A percentile compares a stretch with the other conserved stretches of the same genome.
Evolutionary conservation across 164 flowering plant species (phyloP).

Genomic region (Vitis rupestris): DNA sequence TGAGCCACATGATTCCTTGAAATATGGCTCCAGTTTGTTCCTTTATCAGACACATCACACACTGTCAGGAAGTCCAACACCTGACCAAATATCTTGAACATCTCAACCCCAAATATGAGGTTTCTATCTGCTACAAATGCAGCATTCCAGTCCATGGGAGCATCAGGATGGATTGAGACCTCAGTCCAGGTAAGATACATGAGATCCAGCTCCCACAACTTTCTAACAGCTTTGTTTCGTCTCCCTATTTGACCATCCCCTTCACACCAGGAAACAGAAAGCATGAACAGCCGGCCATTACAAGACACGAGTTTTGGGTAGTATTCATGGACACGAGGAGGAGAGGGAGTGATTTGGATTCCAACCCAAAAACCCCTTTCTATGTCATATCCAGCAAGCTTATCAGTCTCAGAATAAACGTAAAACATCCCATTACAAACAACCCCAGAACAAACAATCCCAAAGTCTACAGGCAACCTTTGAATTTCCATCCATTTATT

Average conservation of each 20-base stretch:
- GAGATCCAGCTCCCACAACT: slow-evolving; percentile 89
- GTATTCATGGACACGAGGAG: slow-evolving; percentile 84
- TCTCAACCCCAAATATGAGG: slow-evolving; percentile 79
- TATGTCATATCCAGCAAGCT: slow-evolving; percentile 77
- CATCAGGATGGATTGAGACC: slow-evolving; percentile 91
- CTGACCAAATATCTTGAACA: slow-evolving; percentile 98
- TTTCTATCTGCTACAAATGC: slow-evolving; percentile 72
- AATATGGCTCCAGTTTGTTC: slow-evolving; percentile 62
- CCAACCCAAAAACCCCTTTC: slow-evolving; percentile 79
- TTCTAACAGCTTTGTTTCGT: slow-evolving; percentile 86
- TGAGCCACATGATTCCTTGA: slow-evolving; percentile 76
- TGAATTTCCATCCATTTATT: slow-evolving; percentile 86
- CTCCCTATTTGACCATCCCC: slow-evolving; percentile 73
- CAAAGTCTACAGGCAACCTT: slow-evolving; percentile 74
- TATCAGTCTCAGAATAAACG: slow-evolving; percentile 80
- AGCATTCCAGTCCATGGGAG: slow-evolving; percentile 99
- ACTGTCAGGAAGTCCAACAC: slow-evolving; percentile 83
- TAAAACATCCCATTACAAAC: slow-evolving; percentile 72
- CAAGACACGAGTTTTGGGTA: slow-evolving; percentile 76
- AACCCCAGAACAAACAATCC: slow-evolving; percentile 74
- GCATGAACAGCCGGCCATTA: slow-evolving; percentile 65
- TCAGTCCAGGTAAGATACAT: slow-evolving; percentile 63
- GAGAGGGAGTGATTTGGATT: slow-evolving; percentile 65
- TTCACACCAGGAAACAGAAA: slow-evolving; percentile 98
- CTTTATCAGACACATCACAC: slow-evolving; percentile 50